A percentile compares a stretch with the other conserved stretches of the same genome.
These are phyloP conservation scores for Albugo candida DNA, from an alignment of 352 stramenopile genomes.

Conservation along the genomic window DNA sequence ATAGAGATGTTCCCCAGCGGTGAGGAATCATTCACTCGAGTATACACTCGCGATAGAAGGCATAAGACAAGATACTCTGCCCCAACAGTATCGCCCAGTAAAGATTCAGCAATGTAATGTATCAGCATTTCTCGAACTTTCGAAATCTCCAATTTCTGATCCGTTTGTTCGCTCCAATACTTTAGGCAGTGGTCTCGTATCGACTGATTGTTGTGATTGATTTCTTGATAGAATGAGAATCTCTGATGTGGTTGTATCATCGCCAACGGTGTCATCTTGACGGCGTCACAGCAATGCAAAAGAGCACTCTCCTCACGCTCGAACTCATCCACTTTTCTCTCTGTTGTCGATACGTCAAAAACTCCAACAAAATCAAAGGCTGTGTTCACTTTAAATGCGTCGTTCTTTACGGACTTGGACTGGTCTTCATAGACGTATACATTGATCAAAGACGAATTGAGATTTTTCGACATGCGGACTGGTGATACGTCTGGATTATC, in stretches of 20 bases:
- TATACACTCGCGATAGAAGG: constrained; percentile 52
- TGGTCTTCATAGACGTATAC: constrained; percentile 60
- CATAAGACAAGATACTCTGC: constrained; percentile 57
- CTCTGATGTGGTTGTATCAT: constrained; percentile 29
- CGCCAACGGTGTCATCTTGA: constrained; percentile 16
- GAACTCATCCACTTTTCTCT: background rate
- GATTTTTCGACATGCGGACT: background rate
- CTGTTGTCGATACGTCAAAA: constrained; percentile 35
- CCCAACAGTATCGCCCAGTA: constrained; percentile 24
- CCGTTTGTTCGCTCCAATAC: background rate
- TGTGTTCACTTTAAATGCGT: constrained; percentile 66
- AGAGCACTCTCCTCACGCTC: constrained; percentile 14
- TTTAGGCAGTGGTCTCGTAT: background rate
- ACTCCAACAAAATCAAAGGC: constrained; percentile 65
- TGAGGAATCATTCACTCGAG: constrained; percentile 33
- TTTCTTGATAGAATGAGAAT: constrained; percentile 13
- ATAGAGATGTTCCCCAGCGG: constrained; percentile 53
- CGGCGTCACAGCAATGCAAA: constrained; percentile 41
- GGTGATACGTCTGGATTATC: background rate
- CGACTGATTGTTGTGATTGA: background rate
- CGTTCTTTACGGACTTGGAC: constrained; percentile 20
- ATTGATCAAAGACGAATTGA: constrained; percentile 8
- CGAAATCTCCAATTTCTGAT: constrained; percentile 3
- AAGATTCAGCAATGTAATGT: constrained; percentile 16
- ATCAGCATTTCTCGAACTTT: constrained; percentile 20